phyloP scores from a whole-genome alignment of 75 land plant species.

The Cunninghamia lanceolata region DNA sequence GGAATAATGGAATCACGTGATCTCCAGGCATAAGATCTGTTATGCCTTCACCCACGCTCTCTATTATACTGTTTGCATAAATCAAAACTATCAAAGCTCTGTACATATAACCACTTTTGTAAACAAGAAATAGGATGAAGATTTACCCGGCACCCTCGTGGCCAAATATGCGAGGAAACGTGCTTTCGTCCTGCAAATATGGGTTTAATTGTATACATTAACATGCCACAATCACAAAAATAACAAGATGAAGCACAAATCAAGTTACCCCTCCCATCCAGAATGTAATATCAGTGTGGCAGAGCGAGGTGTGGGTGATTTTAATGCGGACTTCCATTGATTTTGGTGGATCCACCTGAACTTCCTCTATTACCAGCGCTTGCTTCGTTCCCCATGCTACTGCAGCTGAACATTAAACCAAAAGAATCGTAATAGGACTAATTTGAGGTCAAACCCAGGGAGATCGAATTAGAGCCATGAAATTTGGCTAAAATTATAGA shows the following conservation, averaged over 20 bases:
- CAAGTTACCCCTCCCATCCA: conserved; percentile 59
- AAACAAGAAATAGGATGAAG: neutral
- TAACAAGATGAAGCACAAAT: neutral
- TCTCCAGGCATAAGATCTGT: conserved; percentile 65
- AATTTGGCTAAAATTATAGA: neutral
- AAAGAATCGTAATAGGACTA: neutral
- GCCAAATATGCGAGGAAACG: conserved; percentile 80
- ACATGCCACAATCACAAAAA: neutral
- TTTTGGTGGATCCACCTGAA: conserved; percentile 72
- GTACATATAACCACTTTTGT: neutral
- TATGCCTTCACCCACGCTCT: conserved; percentile 86
- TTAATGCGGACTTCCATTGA: conserved; percentile 66
- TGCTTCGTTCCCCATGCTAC: conserved; percentile 57
- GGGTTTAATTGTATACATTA: neutral
- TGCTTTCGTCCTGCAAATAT: conserved; percentile 28
- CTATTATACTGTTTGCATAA: conserved; percentile 48
- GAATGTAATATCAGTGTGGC: conserved; percentile 67
- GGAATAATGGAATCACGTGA: conserved; percentile 71
- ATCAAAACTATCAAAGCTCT: neutral
- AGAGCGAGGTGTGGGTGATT: conserved; percentile 60
- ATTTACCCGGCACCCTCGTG: conserved; percentile 89
- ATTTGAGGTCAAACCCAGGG: neutral
- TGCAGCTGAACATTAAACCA: conserved; percentile 47
- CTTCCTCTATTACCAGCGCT: conserved; percentile 47
- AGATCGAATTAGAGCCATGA: neutral